phyloP scores from a whole-genome alignment of 2,329 filamentous ascomycete species.

The Curvularia spicifera region DNA sequence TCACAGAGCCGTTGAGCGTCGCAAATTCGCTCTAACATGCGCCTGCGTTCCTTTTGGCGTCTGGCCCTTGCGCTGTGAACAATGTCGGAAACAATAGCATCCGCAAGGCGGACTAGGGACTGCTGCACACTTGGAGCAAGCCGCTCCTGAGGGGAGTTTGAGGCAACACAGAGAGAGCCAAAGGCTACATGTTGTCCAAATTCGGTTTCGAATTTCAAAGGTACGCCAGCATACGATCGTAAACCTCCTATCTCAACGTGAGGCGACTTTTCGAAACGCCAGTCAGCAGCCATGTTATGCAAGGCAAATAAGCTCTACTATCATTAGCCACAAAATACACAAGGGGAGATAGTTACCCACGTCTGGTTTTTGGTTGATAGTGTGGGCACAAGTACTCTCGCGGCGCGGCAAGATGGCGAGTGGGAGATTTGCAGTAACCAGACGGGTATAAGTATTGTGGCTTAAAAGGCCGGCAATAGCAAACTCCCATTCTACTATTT shows the following conservation, averaged over 20 bases:
- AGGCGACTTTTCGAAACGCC: slow-evolving; percentile 54
- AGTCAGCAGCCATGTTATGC: slow-evolving; percentile 53
- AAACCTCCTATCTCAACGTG: slow-evolving; percentile 52
- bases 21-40: slow-evolving; percentile 49
- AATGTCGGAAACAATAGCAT: slow-evolving; percentile 53
- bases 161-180: slow-evolving; percentile 55
- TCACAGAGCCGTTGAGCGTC: slow-evolving; percentile 29
- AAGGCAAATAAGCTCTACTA: slow-evolving; percentile 50
- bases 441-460: slow-evolving; percentile 52
- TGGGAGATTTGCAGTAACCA: slow-evolving; percentile 53
- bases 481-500: slow-evolving; percentile 56
- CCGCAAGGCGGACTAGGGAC: slow-evolving; percentile 48
- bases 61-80: slow-evolving; percentile 47
- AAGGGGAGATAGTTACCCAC: slow-evolving; percentile 26
- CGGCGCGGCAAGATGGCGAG: slow-evolving; percentile 54
- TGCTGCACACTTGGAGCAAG: slow-evolving; percentile 44
- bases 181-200: slow-evolving; percentile 51
- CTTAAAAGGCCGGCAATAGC: slow-evolving; percentile 55
- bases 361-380: slow-evolving; percentile 46
- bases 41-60: slow-evolving; percentile 51
- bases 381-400: slow-evolving; percentile 56
- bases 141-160: slow-evolving; percentile 41
- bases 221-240: slow-evolving; percentile 52
- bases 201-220: slow-evolving; percentile 51
- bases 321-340: slow-evolving; percentile 10